Conservation (phyloP, 441 rosid species). For the Pelargonium fulgidum region DNA sequence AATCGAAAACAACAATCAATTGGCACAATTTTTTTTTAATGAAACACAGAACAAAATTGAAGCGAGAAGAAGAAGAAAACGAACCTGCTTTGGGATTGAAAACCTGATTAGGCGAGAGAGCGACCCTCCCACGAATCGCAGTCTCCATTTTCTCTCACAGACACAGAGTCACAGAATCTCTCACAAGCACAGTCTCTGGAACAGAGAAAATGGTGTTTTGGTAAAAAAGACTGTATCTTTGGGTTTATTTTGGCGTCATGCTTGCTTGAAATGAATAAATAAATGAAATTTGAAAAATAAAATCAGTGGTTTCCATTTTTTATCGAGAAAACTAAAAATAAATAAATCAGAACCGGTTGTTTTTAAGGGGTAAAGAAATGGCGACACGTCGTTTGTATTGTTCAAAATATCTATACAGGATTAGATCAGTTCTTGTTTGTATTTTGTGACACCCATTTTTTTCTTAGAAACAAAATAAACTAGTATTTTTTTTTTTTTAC, state of each 20-base stretch:
- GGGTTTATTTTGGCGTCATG: not conserved
- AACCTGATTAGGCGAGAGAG: slow-evolving; percentile 70
- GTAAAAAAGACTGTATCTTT: not conserved
- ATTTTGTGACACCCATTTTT: too few species aligned
- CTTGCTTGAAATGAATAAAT: too few species aligned
- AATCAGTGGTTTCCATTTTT: too few species aligned
- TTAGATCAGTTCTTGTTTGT: too few species aligned
- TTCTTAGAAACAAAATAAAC: too few species aligned
- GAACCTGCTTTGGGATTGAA: slow-evolving; percentile 63
- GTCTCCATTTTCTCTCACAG: slow-evolving; percentile 48
- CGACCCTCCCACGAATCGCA: slow-evolving; percentile 69
- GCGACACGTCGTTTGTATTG: too few species aligned
- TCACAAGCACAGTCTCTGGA: not conserved
- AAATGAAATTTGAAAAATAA: too few species aligned
- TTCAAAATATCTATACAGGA: too few species aligned
- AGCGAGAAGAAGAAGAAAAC: not conserved
- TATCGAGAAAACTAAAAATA: too few species aligned
- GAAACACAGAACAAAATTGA: not conserved
- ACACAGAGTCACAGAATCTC: slow-evolving; percentile 12
- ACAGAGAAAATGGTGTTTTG: not conserved
- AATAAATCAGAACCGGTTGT: too few species aligned
- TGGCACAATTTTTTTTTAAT: not conserved
- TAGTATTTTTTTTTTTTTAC: too few species aligned
- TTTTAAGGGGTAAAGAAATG: too few species aligned
- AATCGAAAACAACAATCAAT: not conserved